Evolutionary conservation across 129 eudicot genomes (phyloP).

Genomic region (Glebionis coronaria): DNA sequence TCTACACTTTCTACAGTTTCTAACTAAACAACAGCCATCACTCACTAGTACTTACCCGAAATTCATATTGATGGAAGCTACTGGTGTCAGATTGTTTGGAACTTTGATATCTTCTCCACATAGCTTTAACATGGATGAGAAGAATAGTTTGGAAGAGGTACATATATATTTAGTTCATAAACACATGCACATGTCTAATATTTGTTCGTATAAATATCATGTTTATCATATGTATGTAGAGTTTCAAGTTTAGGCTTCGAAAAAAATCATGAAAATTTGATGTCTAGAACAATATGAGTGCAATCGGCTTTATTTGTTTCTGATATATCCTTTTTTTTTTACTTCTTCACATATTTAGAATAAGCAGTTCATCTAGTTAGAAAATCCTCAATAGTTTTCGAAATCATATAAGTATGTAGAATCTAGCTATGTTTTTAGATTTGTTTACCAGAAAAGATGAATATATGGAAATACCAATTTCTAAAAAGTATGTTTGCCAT

Average conservation of each 20-base stretch:
- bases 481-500: neutral
- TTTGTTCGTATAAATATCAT: neutral
- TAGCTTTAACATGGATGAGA: neutral
- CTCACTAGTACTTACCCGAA: neutral
- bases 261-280: too few relatives aligned
- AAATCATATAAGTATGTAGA: too few relatives aligned
- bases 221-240: neutral
- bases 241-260: too few relatives aligned
- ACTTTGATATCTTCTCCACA: conserved; percentile 47
- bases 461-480: neutral
- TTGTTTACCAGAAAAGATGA: neutral
- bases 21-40: too few relatives aligned
- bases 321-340: too few relatives aligned
- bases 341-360: too few relatives aligned
- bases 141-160: neutral
- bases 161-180: conserved; percentile 24
- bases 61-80: conserved; percentile 37
- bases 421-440: conserved; percentile 2
- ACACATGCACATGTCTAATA: conserved; percentile 4
- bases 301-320: too few relatives aligned
- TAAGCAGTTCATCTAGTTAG: too few relatives aligned
- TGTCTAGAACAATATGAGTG: too few relatives aligned
- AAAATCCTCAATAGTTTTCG: too few relatives aligned
- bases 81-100: conserved; percentile 67
- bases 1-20: too few relatives aligned